Evolutionary conservation across 441 rosid genomes (phyloP).

Genomic region (Syzygium syzygioides): DNA sequence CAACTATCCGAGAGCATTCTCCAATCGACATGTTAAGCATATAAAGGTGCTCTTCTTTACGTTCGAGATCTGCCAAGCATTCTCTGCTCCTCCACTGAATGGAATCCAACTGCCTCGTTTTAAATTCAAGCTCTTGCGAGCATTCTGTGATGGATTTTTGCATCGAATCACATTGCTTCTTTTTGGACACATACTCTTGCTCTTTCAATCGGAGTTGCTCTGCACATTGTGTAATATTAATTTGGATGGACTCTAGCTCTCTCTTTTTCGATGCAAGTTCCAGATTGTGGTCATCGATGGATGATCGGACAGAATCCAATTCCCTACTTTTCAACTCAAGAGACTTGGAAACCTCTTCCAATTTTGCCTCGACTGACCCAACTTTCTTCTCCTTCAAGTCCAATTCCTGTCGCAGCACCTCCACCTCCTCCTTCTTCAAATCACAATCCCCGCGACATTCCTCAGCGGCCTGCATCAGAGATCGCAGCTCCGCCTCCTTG

Average conservation of each 20-base stretch:
- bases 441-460: constrained; percentile 1
- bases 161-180: constrained; percentile 15
- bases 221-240: no score
- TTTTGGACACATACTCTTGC: constrained; percentile 20
- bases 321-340: constrained; percentile 24
- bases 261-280: constrained; percentile 16
- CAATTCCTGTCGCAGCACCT: constrained; percentile 4
- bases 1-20: constrained; percentile 15
- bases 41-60: constrained; percentile 17
- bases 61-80: constrained; percentile 10
- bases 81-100: constrained; percentile 11
- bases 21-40: constrained; percentile 15
- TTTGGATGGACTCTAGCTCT: no score
- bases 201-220: not conserved
- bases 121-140: constrained; percentile 11
- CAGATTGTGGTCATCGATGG: constrained; percentile 4
- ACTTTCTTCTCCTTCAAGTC: constrained; percentile 10
- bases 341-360: not conserved
- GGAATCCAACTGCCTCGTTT: constrained; percentile 19
- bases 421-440: constrained; percentile 13
- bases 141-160: constrained; percentile 20
- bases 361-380: not conserved
- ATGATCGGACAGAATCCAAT: constrained; percentile 8
- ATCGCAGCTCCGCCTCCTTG: constrained; percentile 7
- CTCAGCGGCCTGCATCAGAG: constrained; percentile 1